phyloP scores from a whole-genome alignment of 2,329 filamentous ascomycete species.

The Sarocladium brachiariae region DNA sequence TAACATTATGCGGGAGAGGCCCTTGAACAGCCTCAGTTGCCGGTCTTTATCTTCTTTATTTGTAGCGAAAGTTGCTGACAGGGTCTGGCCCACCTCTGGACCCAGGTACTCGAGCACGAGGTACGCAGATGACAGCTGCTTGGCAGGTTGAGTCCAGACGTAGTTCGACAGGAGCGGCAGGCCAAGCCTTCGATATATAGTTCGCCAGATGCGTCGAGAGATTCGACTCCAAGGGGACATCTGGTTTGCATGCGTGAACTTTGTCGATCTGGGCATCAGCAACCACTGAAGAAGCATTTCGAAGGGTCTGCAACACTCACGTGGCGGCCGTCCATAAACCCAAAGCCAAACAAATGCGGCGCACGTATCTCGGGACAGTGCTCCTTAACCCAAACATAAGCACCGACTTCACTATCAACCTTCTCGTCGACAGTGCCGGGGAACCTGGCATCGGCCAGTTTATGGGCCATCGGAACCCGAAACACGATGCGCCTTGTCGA shows the following conservation, averaged over 20 bases:
- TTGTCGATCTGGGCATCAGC: background rate
- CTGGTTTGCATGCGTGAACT: slow-evolving; percentile 10
- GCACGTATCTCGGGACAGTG: slow-evolving; percentile 14
- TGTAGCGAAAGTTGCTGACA: slow-evolving; percentile 17
- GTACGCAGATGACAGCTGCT: slow-evolving; percentile 14
- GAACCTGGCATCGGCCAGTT: slow-evolving; percentile 28
- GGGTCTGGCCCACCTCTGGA: slow-evolving; percentile 17
- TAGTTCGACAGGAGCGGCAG: slow-evolving; percentile 9
- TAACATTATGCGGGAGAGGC: slow-evolving; percentile 19
- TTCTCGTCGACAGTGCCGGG: slow-evolving; percentile 38
- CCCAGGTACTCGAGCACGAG: slow-evolving; percentile 19
- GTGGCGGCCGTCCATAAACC: slow-evolving; percentile 10
- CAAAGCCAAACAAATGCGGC: slow-evolving; percentile 10
- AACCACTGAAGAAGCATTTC: background rate
- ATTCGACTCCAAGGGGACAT: background rate
- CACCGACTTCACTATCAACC: slow-evolving; percentile 22
- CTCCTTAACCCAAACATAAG: slow-evolving; percentile 21
- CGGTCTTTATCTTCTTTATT: slow-evolving; percentile 14
- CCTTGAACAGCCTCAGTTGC: slow-evolving; percentile 20
- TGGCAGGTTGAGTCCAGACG: background rate
- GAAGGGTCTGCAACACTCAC: background rate
- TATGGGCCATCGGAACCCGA: slow-evolving; percentile 25
- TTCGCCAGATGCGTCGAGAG: background rate
- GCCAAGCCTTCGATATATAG: background rate
- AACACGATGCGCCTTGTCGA: slow-evolving; percentile 20